Evolutionary conservation across 306 rosid genomes (phyloP), one percentile per base, ranked within the genome.

Genomic region (Prunus persica): DNA sequence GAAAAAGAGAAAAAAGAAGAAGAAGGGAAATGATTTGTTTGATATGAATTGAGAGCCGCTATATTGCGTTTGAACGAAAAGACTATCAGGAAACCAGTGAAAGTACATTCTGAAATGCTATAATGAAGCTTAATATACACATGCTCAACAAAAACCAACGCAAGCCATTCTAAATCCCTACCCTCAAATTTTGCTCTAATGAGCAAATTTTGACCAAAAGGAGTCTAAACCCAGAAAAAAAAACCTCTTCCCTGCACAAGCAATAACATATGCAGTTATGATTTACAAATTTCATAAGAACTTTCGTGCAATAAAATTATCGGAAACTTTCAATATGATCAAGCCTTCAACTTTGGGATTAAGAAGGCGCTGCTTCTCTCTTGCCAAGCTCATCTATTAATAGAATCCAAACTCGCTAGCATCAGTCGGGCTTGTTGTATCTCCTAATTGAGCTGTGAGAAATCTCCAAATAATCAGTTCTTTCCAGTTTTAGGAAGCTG

Each of bases 401-500:
- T 62, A 51, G 55, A 78, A 65, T 81, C 77, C 82, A 41, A 77
- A 77, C 82, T 71, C 78, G 9, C 43, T 28, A 73, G 51, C 65
- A 74, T 67, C 73, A 68, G 50, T 76, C 47, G 78, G 77, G 84
- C 74, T 74, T 74, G 82, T 66, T 72, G 74, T 63, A 38, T 58
- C 75, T 83, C 82, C 78, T 76, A 78, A 62, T 78, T 74, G 71
- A 84, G 88, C 84, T 27, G 68, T 70, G 65, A 75, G 71, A 73
- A 79, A 63, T 78, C 76, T 75, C 81, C 80, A 41, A 76, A 55
- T 61, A 25, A 86, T 89, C 82, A 90, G 64, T 50, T 64, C 77
- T 72, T 84, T 76, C 93, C 89, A 24, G 63, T 9, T 86, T 82
- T 86, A 28, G 92, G 87, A 8, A 86, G 93, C 97, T 92, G 93